Evolutionary conservation across 2,329 filamentous ascomycete genomes (phyloP).

Genomic region (Hypoxylon sp.): DNA sequence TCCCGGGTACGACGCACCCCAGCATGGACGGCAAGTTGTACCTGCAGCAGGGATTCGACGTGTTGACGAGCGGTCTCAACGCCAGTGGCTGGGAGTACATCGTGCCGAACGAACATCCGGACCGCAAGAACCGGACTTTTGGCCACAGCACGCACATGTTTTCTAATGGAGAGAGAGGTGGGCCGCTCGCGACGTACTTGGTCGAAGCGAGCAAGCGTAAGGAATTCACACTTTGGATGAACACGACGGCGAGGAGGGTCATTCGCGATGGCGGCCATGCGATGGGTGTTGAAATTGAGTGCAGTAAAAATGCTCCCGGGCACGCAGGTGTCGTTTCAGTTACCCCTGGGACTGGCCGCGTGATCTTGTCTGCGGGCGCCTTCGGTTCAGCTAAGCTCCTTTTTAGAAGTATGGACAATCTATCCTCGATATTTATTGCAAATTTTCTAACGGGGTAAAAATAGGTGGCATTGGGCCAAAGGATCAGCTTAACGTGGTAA

Average conservation of each 20-base stretch:
- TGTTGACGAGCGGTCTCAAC: conserved; percentile 70
- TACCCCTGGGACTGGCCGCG: conserved; percentile 69
- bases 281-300: conserved; percentile 75
- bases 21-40: conserved; percentile 76
- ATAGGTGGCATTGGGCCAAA: conserved; percentile 69
- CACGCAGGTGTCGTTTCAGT: conserved; percentile 70
- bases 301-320: conserved; percentile 61
- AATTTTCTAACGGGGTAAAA: conserved; percentile 13
- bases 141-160: conserved; percentile 76
- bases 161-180: conserved; percentile 72
- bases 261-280: conserved; percentile 72
- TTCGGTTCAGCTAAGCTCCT: conserved; percentile 77
- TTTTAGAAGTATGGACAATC: conserved; percentile 65
- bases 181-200: conserved; percentile 78
- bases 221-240: conserved; percentile 76
- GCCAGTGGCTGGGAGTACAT: conserved; percentile 73
- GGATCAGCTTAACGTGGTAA: conserved; percentile 67
- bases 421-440: background rate
- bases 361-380: conserved; percentile 75
- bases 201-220: conserved; percentile 67
- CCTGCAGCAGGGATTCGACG: conserved; percentile 72
- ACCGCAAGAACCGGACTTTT: conserved; percentile 74
- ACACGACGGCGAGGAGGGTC: conserved; percentile 73
- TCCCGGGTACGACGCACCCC: conserved; percentile 75
- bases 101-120: conserved; percentile 69